Evolutionary conservation across 257 asterid species (phyloP).

Genomic region (Ilex aquifolium): DNA sequence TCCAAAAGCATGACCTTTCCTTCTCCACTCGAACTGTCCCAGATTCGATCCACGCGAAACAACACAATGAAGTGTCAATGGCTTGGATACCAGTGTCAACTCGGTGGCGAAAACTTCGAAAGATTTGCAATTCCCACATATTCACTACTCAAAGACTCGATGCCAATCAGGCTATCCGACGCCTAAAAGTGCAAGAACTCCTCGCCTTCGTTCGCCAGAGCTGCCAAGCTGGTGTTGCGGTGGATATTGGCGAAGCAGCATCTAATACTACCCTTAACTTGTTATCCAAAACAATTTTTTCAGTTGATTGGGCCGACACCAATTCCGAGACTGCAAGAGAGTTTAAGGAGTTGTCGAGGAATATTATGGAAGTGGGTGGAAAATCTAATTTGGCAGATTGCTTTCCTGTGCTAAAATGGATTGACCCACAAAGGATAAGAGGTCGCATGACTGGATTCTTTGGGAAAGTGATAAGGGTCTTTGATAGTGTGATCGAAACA

Average conservation of each 20-base stretch:
- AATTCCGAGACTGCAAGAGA: background rate
- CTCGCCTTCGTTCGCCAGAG: background rate
- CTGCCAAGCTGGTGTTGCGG: background rate
- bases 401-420: background rate
- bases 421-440: constrained; percentile 10
- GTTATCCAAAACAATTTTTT: constrained; percentile 3
- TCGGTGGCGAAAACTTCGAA: constrained; percentile 6
- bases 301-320: background rate
- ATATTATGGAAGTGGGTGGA: background rate
- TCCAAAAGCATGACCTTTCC: background rate
- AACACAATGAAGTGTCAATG: constrained; percentile 2
- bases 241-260: background rate
- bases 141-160: constrained; percentile 1
- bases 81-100: constrained; percentile 8
- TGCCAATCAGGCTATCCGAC: constrained; percentile 2
- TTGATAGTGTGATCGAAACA: background rate
- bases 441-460: background rate
- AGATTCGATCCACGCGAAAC: background rate
- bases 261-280: constrained; percentile 6
- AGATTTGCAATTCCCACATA: background rate
- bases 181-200: background rate
- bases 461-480: background rate
- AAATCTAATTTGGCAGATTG: constrained; percentile 4
- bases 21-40: background rate
- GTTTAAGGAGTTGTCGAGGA: constrained; percentile 1